Evolutionary conservation across 805 yeast genomes (phyloP).

Genomic region (Saccharomyces mikatae): DNA sequence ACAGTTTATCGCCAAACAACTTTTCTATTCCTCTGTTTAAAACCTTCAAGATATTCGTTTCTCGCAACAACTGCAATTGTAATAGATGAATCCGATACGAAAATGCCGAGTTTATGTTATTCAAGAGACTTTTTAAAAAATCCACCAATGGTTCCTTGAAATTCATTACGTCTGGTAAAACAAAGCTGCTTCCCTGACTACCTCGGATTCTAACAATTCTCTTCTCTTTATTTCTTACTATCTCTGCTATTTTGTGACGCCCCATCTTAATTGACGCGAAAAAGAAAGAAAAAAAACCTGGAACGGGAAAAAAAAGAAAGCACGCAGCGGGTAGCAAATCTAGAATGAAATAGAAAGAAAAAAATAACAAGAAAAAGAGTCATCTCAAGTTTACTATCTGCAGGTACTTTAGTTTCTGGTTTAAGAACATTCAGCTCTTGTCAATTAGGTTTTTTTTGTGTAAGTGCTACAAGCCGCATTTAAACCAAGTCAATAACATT

Average conservation of each 20-base stretch:
- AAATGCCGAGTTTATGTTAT: not conserved
- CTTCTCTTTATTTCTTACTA: not conserved
- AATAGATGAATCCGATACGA: not conserved
- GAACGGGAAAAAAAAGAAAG: not conserved
- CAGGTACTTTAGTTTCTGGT: not conserved
- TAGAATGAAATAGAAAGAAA: not conserved
- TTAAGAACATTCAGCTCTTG: not conserved
- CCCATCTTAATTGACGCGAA: not conserved
- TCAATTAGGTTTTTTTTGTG: not conserved
- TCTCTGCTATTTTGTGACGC: not conserved
- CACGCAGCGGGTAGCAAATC: not conserved
- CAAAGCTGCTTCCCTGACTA: not conserved
- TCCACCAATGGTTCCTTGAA: not conserved
- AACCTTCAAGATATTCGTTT: not conserved
- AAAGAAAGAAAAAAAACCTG: not conserved
- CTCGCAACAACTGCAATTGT: not conserved
- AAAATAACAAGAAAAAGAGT: not conserved
- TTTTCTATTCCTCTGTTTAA: not conserved
- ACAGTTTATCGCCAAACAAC: not conserved
- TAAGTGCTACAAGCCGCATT: not conserved
- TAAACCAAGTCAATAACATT: not conserved
- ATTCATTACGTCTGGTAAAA: not conserved
- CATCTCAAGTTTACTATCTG: not conserved
- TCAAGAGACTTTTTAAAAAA: not conserved
- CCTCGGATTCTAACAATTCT: not conserved